Conservation (phyloP, 1,139 yeast species). For the Candida sojae region DNA sequence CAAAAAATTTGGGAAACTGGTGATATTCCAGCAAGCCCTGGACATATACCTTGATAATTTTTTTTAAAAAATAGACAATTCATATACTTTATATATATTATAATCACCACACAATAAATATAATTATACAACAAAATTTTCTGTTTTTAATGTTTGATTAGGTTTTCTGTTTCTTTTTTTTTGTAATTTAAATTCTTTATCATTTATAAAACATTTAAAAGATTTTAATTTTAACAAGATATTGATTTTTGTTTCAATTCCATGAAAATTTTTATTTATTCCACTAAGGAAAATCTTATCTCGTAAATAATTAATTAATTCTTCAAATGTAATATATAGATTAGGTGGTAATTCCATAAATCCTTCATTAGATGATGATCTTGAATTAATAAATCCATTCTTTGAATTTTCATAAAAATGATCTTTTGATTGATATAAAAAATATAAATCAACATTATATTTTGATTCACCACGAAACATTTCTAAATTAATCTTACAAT, state of each 20-base stretch:
- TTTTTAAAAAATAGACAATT: background rate
- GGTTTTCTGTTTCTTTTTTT: background rate
- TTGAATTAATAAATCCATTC: background rate
- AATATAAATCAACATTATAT: constrained; percentile 7
- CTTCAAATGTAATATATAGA: constrained; percentile 13
- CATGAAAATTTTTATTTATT: constrained; percentile 8
- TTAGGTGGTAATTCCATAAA: constrained; percentile 9
- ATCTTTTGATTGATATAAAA: constrained; percentile 11
- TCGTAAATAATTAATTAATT: constrained; percentile 12
- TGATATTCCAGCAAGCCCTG: constrained; percentile 26
- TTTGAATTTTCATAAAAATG: background rate
- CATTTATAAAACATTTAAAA: constrained; percentile 13
- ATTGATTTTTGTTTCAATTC: constrained; percentile 15
- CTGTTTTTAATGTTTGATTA: background rate
- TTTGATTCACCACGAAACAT: constrained; percentile 2
- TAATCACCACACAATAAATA: background rate
- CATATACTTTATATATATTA: background rate
- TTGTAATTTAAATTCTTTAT: constrained; percentile 8
- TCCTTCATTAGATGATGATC: background rate
- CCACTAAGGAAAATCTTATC: constrained; percentile 10
- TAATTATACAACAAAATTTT: no score
- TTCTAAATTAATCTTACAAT: constrained; percentile 13
- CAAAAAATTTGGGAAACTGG: constrained; percentile 28
- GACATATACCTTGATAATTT: constrained; percentile 18
- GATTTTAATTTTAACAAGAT: constrained; percentile 9